Evolutionary conservation across 345 rosid species (phyloP), one percentile per base, ranked within the genome.

Genomic region (Eutrema yunnanense): DNA sequence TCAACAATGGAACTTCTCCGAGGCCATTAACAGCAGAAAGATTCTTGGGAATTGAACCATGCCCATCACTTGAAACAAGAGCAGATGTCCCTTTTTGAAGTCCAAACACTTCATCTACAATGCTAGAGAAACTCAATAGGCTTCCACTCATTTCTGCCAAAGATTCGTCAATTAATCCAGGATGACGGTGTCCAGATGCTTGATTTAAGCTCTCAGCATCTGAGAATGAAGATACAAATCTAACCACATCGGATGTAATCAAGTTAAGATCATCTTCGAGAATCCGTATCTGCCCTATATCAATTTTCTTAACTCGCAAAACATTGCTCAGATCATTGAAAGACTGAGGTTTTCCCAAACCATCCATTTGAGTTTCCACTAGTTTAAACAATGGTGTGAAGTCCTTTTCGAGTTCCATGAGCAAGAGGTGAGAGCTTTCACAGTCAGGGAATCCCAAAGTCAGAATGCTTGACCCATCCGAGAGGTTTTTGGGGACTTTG

Each of bases 71-170:
- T 47, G 76, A 81, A 53, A 81, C 56, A 74, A 89, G 78, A 55
- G 81, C 72, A 42, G 88, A 73, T 42, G 82, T 65, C 73, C 84
- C 92, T 74, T 85, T 92, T 75, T 90, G 92, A 66, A 85, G 85
- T 82, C 90, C 92, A 84, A 96, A 96, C 62, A 96, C 90, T 76
- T 90, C 97, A 85, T 92, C 99, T 44, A 96, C 95, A 54, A 88
- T 76, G 60, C 89, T 88, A 52, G 98, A 82, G 77, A 92, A 96
- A 82, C 88, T 84, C 51, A 90, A 82, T 8, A 84, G 80, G 70
- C 73, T 73, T 59, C 92, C 87, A 67, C 79, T 70, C 69, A 78
- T 67, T 67, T 84, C 90, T 72, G 79, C 49, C 63, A 86, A 79
- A 78, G 86, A 78, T 26, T 86, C 92, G 4, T 83, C 78, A 81